Evolutionary conservation across 305 asterid species (phyloP).

Genomic region (Solanum hybrid): DNA sequence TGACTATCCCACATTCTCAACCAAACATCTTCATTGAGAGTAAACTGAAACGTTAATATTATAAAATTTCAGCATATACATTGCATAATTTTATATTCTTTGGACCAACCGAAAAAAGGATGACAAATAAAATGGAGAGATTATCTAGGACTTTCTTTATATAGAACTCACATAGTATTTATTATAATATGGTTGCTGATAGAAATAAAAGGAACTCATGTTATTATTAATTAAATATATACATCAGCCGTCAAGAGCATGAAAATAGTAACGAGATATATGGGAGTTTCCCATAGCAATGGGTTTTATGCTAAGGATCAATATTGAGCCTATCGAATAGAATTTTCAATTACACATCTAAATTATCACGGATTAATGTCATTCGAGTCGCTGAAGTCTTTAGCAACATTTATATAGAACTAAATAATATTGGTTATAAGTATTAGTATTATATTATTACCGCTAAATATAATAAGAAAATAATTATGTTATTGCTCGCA

Average conservation of each 20-base stretch:
- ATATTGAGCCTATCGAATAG: background rate
- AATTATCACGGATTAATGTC: background rate
- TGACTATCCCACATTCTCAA: background rate
- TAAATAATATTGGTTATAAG: no score
- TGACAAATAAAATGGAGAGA: no score
- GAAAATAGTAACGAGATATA: background rate
- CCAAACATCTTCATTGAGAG: background rate
- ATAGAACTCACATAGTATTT: background rate
- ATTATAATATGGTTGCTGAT: no score
- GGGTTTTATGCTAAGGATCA: background rate
- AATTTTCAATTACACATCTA: background rate
- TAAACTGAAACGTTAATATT: background rate
- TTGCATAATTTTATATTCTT: no score
- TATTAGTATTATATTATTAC: no score
- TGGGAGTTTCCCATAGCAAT: background rate
- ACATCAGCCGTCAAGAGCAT: background rate
- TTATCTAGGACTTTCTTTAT: no score
- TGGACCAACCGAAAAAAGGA: background rate
- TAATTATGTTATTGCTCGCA: background rate
- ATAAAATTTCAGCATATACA: background rate
- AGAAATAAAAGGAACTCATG: background rate
- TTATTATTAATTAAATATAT: no score
- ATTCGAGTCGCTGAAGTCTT: no score
- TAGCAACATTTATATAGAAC: background rate
- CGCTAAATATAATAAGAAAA: no score